These are phyloP conservation scores for Aspergillus tanneri DNA, from an alignment of 2,329 filamentous ascomycete species.

Conservation along the genomic window DNA sequence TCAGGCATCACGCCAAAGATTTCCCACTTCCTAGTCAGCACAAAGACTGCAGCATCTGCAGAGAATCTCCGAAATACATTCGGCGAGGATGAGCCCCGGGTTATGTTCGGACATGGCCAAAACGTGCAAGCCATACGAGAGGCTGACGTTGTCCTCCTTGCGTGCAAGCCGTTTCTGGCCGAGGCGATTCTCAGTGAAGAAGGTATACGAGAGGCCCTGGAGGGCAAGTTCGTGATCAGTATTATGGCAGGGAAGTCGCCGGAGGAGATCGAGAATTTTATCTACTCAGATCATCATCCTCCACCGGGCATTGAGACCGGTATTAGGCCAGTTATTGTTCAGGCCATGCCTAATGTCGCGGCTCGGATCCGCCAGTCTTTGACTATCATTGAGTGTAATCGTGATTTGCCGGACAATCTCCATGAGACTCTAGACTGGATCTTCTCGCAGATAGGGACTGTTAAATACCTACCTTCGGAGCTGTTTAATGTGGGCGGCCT, in stretches of 20 bases:
- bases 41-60: conserved; percentile 39
- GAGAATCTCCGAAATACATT: conserved; percentile 32
- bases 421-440: conserved; percentile 40
- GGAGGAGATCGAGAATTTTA: conserved; percentile 30
- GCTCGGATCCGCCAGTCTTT: conserved; percentile 47
- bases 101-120: conserved; percentile 35
- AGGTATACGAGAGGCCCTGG: conserved; percentile 40
- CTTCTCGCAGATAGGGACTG: conserved; percentile 52
- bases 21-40: conserved; percentile 40
- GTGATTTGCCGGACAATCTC: conserved; percentile 44
- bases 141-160: conserved; percentile 47
- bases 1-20: conserved; percentile 6
- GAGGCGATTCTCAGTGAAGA: conserved; percentile 36
- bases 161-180: conserved; percentile 48
- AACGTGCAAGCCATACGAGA: conserved; percentile 34
- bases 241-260: conserved; percentile 50
- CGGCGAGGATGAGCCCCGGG: conserved; percentile 25
- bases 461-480: conserved; percentile 51
- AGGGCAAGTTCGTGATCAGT: conserved; percentile 51
- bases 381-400: conserved; percentile 51
- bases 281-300: conserved; percentile 20
- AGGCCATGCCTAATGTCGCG: conserved; percentile 49
- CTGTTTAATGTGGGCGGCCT: conserved; percentile 58
- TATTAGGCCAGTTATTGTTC: conserved; percentile 30
- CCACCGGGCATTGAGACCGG: too few species aligned